Percentiles rank a stretch among this genome's conserved stretches.
Conservation (phyloP, 176 grass and related monocot species). For the Saccharum spontaneum region DNA sequence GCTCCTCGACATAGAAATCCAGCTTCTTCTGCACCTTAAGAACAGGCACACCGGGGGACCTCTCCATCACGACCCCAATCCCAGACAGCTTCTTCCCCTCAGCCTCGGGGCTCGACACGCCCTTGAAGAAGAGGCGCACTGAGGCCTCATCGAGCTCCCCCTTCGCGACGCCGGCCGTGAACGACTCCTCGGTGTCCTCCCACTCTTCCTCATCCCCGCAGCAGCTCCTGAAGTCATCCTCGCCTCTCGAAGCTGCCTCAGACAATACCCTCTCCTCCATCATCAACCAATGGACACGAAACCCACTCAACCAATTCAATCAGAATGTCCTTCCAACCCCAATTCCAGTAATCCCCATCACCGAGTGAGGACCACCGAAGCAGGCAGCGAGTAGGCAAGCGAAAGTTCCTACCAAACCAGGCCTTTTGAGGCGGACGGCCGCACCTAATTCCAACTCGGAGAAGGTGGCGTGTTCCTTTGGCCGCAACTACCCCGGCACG, state of each 20-base stretch:
- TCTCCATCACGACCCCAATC: constrained; percentile 98
- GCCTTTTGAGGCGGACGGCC: constrained; percentile 21
- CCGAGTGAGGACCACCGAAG: not conserved
- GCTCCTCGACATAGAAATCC: constrained; percentile 86
- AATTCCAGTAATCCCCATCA: constrained; percentile 23
- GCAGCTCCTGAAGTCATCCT: constrained; percentile 91
- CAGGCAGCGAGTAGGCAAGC: constrained; percentile 2
- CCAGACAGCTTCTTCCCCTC: constrained; percentile 62
- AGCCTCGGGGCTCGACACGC: constrained; percentile 55
- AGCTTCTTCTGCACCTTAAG: constrained; percentile 92
- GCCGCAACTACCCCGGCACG: constrained; percentile 15
- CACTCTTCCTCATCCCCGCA: constrained; percentile 86
- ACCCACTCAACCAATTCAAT: not conserved
- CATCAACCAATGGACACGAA: not conserved
- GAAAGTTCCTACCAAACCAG: constrained; percentile 39
- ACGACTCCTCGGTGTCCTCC: constrained; percentile 94
- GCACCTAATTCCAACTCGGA: constrained; percentile 21
- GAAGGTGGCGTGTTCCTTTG: constrained; percentile 35
- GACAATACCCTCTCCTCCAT: constrained; percentile 34
- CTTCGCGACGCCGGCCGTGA: constrained; percentile 44
- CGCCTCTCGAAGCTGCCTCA: not conserved
- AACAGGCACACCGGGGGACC: constrained; percentile 44
- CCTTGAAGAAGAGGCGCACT: constrained; percentile 90
- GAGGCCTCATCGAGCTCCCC: constrained; percentile 80
- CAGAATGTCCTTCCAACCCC: not conserved